Conservation (phyloP, 2,329 filamentous ascomycete species). For the Penicillium hesseltinei region DNA sequence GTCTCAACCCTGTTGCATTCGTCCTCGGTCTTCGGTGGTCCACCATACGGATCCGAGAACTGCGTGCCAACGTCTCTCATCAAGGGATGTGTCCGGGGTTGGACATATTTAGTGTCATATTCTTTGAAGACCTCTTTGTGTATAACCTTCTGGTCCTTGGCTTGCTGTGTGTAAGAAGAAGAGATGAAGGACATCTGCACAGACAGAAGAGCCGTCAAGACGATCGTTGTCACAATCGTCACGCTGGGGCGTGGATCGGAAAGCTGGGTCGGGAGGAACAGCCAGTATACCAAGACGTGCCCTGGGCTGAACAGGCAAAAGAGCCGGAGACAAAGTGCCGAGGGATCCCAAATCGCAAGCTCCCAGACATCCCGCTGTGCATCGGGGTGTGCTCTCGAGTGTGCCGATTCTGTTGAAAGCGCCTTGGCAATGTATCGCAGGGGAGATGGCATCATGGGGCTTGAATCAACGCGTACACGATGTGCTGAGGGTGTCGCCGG, state of each 20-base stretch:
- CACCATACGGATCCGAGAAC: conserved; percentile 52
- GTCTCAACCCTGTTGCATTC: conserved; percentile 57
- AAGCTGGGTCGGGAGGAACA: conserved; percentile 75
- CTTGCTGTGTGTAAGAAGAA: conserved; percentile 74
- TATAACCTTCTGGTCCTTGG: conserved; percentile 78
- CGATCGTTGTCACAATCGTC: conserved; percentile 78
- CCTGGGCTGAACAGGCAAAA: conserved; percentile 92
- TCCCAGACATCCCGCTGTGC: conserved; percentile 89
- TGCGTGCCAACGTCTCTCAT: conserved; percentile 80
- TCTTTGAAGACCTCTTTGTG: conserved; percentile 91
- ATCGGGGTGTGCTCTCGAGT: conserved; percentile 74
- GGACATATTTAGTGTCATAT: conserved; percentile 94
- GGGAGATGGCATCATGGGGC: conserved; percentile 74
- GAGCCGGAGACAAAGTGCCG: conserved; percentile 75
- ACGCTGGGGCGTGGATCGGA: conserved; percentile 80
- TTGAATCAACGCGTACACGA: conserved; percentile 83
- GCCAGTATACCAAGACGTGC: conserved; percentile 85
- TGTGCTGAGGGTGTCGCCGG: conserved; percentile 81
- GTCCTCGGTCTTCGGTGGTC: conserved; percentile 41
- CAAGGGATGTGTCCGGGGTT: conserved; percentile 78
- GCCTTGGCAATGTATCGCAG: conserved; percentile 69
- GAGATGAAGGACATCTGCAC: conserved; percentile 72
- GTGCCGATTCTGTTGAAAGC: conserved; percentile 67
- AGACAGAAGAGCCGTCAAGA: conserved; percentile 72
- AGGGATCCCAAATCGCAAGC: conserved; percentile 86